These are phyloP conservation scores for California macrophylla DNA, from an alignment of 441 rosid species.

Conservation along the genomic window DNA sequence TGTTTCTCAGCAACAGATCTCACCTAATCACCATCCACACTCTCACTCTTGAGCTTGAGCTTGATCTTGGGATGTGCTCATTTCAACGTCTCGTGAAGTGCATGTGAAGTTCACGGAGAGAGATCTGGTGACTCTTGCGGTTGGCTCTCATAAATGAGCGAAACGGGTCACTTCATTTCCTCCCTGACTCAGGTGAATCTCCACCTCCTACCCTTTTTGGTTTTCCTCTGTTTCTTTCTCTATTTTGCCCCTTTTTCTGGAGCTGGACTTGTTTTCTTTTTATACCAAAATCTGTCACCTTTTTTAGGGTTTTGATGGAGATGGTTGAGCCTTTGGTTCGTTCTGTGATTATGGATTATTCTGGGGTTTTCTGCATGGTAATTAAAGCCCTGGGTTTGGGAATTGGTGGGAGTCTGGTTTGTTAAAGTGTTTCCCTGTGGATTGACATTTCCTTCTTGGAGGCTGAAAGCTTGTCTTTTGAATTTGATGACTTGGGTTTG, in stretches of 20 bases:
- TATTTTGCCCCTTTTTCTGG: neutral
- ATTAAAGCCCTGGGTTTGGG: neutral
- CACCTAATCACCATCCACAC: neutral
- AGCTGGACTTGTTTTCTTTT: constrained; percentile 9
- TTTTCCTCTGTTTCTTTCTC: constrained; percentile 14
- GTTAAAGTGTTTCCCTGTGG: neutral
- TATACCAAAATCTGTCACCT: constrained; percentile 19
- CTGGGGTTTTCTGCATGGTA: constrained; percentile 15
- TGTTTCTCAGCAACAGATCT: neutral
- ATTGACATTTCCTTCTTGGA: constrained; percentile 3
- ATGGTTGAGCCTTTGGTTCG: constrained; percentile 18
- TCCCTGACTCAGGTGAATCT: constrained; percentile 37
- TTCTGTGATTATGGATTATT: constrained; percentile 1
- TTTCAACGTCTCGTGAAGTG: constrained; percentile 25
- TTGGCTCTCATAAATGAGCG: constrained; percentile 5
- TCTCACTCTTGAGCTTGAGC: constrained; percentile 17
- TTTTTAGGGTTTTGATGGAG: constrained; percentile 17
- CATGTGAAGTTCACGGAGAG: constrained; percentile 61
- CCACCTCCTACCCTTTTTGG: constrained; percentile 13
- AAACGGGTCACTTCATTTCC: constrained; percentile 25
- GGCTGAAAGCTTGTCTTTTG: too few species aligned
- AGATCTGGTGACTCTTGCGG: neutral
- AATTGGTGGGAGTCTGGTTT: neutral
- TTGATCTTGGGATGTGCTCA: constrained; percentile 17
- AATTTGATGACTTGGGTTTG: constrained; percentile 3